Conservation (phyloP, 2,329 filamentous ascomycete genomes). For the Fusarium newnesense region DNA sequence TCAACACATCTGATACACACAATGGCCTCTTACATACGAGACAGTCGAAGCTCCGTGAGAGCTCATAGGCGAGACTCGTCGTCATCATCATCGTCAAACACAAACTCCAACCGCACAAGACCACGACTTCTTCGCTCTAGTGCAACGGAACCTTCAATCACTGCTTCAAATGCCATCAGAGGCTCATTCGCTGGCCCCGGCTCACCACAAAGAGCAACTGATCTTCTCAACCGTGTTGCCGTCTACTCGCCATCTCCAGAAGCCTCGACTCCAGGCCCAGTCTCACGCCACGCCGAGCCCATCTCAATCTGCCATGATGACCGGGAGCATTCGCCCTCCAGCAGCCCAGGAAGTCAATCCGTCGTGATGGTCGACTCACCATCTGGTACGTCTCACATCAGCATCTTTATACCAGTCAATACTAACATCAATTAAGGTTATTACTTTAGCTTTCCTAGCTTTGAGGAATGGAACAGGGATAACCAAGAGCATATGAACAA, state of each 20-base stretch:
- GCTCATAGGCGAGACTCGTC: conserved; percentile 44
- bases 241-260: conserved; percentile 53
- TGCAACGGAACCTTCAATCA: conserved; percentile 68
- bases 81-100: conserved; percentile 37
- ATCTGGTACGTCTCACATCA: conserved; percentile 36
- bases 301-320: conserved; percentile 39
- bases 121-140: conserved; percentile 65
- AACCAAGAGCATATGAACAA: conserved; percentile 41
- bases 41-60: conserved; percentile 41
- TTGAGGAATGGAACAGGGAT: conserved; percentile 71
- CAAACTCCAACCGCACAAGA: conserved; percentile 51
- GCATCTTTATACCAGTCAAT: conserved; percentile 44
- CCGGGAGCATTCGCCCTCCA: conserved; percentile 33
- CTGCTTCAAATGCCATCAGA: conserved; percentile 63
- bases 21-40: conserved; percentile 43
- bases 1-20: neutral
- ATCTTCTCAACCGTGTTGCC: conserved; percentile 65
- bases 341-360: conserved; percentile 38
- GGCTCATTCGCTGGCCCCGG: conserved; percentile 62
- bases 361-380: conserved; percentile 42
- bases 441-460: conserved; percentile 80
- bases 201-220: conserved; percentile 62
- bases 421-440: conserved; percentile 52
- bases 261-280: conserved; percentile 27
- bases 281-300: conserved; percentile 36